Evolutionary conservation across 495 filamentous ascomycete genomes (phyloP).

Genomic region (Xanthoparmelia taractica): DNA sequence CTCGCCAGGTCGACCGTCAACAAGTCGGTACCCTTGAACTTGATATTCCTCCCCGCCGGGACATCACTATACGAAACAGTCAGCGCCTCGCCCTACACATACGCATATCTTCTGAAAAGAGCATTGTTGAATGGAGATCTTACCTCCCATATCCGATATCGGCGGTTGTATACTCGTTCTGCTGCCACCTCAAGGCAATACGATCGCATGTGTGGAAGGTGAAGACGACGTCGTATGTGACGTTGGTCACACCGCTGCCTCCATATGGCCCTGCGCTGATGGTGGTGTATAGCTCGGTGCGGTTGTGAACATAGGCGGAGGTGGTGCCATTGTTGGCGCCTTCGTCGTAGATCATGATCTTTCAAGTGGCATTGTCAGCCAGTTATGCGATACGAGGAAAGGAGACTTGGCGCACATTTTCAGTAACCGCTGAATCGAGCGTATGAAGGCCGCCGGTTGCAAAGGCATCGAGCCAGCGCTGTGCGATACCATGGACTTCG

Average conservation of each 20-base stretch:
- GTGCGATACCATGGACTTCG: slow-evolving; percentile 14
- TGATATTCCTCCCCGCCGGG: slow-evolving; percentile 4
- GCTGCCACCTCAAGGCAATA: slow-evolving; percentile 20
- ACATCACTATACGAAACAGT: slow-evolving; percentile 4
- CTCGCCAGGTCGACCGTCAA: slow-evolving; percentile 18
- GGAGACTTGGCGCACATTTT: slow-evolving; percentile 1
- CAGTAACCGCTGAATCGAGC: slow-evolving; percentile 15
- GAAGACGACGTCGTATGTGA: slow-evolving; percentile 21
- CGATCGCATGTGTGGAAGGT: slow-evolving; percentile 21
- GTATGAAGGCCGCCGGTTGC: slow-evolving; percentile 16
- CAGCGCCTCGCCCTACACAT: not conserved
- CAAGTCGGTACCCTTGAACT: slow-evolving; percentile 19
- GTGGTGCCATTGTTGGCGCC: slow-evolving; percentile 18
- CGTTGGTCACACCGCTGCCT: slow-evolving; percentile 17
- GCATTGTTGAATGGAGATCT: not conserved
- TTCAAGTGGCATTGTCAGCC: not conserved
- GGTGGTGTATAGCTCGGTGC: slow-evolving; percentile 14
- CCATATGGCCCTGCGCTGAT: slow-evolving; percentile 15
- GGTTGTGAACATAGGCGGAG: slow-evolving; percentile 13
- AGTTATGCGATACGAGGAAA: not conserved
- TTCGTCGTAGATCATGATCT: slow-evolving; percentile 21
- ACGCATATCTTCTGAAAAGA: not conserved
- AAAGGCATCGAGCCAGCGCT: slow-evolving; percentile 20
- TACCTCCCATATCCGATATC: slow-evolving; percentile 21
- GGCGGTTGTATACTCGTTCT: slow-evolving; percentile 16